Evolutionary conservation across 108 stramenopile species (phyloP).

Genomic region (Cyclostephanos invisitatus): DNA sequence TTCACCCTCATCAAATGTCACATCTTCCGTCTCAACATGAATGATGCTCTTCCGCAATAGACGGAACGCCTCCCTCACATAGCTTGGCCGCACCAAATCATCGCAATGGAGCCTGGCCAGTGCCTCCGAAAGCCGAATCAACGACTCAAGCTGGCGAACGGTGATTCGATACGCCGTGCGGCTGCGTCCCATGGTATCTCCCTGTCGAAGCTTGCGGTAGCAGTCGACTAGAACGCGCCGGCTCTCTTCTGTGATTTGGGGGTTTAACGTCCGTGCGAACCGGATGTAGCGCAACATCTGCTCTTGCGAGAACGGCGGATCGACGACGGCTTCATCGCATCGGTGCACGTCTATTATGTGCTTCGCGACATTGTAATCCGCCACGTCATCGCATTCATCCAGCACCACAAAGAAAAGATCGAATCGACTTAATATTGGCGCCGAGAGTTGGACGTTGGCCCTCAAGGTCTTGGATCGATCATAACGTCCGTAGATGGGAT

Average conservation of each 20-base stretch:
- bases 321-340: conserved; percentile 64
- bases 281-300: conserved; percentile 95
- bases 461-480: conserved; percentile 96
- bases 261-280: conserved; percentile 92
- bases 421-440: conserved; percentile 97
- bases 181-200: conserved; percentile 91
- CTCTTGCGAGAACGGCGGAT: conserved; percentile 82
- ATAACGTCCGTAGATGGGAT: conserved; percentile 98
- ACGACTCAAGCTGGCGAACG: conserved; percentile 97
- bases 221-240: conserved; percentile 92
- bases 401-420: conserved; percentile 99
- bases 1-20: conserved; percentile 92
- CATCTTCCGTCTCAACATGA: conserved; percentile 96
- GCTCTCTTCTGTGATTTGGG: conserved; percentile 84
- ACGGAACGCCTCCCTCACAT: conserved; percentile 95
- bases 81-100: conserved; percentile 77
- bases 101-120: conserved; percentile 94
- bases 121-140: conserved; percentile 97
- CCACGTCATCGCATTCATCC: conserved; percentile 94
- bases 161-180: conserved; percentile 98
- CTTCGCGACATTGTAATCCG: conserved; percentile 91
- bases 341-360: conserved; percentile 96
- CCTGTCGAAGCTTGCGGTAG: conserved; percentile 94
- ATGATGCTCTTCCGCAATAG: conserved; percentile 94
- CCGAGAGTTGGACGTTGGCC: conserved; percentile 93